These are phyloP conservation scores for Apophysomyces sp. DNA, from an alignment of 371 early-diverging fungal species.

Conservation along the genomic window DNA sequence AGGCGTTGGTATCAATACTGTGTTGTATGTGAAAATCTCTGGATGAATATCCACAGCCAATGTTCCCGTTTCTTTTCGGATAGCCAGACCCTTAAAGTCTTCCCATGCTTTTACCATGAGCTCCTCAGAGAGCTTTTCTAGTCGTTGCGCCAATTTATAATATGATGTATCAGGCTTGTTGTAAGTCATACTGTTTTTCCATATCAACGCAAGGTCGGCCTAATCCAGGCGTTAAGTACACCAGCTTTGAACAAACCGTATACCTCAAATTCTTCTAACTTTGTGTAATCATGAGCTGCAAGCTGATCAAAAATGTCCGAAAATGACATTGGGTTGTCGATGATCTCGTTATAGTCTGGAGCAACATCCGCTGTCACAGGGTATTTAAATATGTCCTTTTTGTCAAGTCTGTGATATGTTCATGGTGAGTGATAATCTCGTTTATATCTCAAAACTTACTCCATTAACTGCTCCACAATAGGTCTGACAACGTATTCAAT, in stretches of 20 bases:
- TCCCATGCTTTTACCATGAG: slow-evolving; percentile 36
- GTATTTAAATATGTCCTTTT: slow-evolving; percentile 49
- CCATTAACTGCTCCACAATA: slow-evolving; percentile 64
- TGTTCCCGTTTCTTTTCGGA: slow-evolving; percentile 43
- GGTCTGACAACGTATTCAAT: slow-evolving; percentile 64
- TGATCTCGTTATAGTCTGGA: slow-evolving; percentile 79
- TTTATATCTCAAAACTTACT: slow-evolving; percentile 33
- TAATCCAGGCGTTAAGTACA: slow-evolving; percentile 13
- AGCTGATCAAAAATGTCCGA: slow-evolving; percentile 48
- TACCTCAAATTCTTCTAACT: slow-evolving; percentile 46
- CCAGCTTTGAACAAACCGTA: not conserved
- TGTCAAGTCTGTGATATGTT: slow-evolving; percentile 29
- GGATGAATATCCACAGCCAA: slow-evolving; percentile 48
- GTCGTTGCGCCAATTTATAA: slow-evolving; percentile 61
- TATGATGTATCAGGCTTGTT: slow-evolving; percentile 76
- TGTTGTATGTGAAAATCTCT: slow-evolving; percentile 54
- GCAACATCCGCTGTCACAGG: slow-evolving; percentile 80
- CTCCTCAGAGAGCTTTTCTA: slow-evolving; percentile 36
- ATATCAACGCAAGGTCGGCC: slow-evolving; percentile 70
- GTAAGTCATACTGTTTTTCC: slow-evolving; percentile 75
- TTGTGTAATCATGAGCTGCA: slow-evolving; percentile 33
- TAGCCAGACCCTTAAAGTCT: slow-evolving; percentile 38
- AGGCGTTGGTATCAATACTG: slow-evolving; percentile 20
- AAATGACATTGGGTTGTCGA: slow-evolving; percentile 64
- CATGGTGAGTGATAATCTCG: not conserved